Base-by-base conservation (phyloP, 306 rosid species). In the Vigna reflexopilosa region DNA sequence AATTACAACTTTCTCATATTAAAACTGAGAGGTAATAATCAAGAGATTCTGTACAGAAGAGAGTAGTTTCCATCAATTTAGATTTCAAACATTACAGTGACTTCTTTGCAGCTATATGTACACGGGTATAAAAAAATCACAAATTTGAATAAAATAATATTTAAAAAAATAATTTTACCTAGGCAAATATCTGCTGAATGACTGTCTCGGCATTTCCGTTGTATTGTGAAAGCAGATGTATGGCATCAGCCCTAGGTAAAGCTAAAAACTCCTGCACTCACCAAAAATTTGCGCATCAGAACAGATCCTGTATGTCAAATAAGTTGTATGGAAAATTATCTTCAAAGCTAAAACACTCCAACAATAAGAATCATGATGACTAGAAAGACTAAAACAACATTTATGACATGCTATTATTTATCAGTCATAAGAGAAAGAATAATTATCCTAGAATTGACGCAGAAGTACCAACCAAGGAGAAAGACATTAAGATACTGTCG, bases 221-320 rank as follows among this genome's bases (percentile, higher is more conserved):
- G 88, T 90, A 91, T 85, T 95, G 96, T 77, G 91, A 89, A 64
- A 95, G 99, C 78, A 95, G 91, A 84, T 95, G 98, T 68, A 95
- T 95, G 13, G 99, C 99, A 88, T 95, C 99, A 9, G 98, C 98
- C 89, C 99, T 91, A 4, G 99, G 97, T 88, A 95, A 82, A 56
- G 98, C 99, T 50, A 95, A 84, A 85, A 95, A 95, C 78, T 95
- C 99, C 99, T 95, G 94, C 87, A 79, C 9, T 64, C 86, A 40
- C 45, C 51, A 51, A 6, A 72, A 67, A 52, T 0, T 32, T 73
- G 28, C 76, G 30, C 22, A 3, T 45, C 13, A 7, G 38, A 62
- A 64, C 30, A 40, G 19, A 17, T n/a, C 70, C 16, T 40, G 9
- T 17, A 65, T 17, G 30, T 50, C 10, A 65, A 38, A 65, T 65